A percentile compares a stretch with the other conserved stretches of the same genome.
Conservation (phyloP, 108 stramenopile species). For the Pelagomonas calceolata region DNA sequence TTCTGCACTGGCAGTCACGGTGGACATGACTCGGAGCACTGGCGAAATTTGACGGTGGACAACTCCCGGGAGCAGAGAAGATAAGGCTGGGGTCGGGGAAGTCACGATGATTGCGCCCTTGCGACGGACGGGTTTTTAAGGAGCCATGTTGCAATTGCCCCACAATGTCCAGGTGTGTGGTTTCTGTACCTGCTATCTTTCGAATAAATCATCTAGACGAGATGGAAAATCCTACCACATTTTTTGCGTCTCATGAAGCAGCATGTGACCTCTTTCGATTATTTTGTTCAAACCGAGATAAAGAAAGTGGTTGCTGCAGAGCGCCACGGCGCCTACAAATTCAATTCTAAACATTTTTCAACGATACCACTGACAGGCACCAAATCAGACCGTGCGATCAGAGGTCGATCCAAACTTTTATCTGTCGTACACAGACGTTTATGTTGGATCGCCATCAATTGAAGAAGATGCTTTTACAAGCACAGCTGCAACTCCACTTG, state of each 20-base stretch:
- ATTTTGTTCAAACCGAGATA: constrained; percentile 87
- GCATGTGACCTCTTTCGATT: constrained; percentile 95
- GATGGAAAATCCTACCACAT: constrained; percentile 89
- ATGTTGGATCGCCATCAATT: constrained; percentile 80
- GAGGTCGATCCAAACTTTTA: constrained; percentile 92
- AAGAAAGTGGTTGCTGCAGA: constrained; percentile 64
- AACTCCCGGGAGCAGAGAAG: no score
- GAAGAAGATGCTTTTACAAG: constrained; percentile 76
- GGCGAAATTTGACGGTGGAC: no score
- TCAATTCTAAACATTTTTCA: no score
- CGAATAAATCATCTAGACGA: no score
- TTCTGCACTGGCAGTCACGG: no score
- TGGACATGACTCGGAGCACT: no score
- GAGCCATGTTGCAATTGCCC: no score
- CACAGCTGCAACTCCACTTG: constrained; percentile 76
- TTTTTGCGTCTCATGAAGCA: constrained; percentile 87
- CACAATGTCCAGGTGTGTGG: no score
- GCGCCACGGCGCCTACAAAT: background rate
- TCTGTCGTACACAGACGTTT: constrained; percentile 84
- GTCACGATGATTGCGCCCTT: no score
- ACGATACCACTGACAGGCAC: background rate
- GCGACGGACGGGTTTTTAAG: no score
- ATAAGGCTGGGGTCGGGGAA: no score
- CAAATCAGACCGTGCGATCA: constrained; percentile 46
- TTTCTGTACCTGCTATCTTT: no score